Evolutionary conservation across 2,329 filamentous ascomycete species (phyloP).

Genomic region (Xylaria digitata): DNA sequence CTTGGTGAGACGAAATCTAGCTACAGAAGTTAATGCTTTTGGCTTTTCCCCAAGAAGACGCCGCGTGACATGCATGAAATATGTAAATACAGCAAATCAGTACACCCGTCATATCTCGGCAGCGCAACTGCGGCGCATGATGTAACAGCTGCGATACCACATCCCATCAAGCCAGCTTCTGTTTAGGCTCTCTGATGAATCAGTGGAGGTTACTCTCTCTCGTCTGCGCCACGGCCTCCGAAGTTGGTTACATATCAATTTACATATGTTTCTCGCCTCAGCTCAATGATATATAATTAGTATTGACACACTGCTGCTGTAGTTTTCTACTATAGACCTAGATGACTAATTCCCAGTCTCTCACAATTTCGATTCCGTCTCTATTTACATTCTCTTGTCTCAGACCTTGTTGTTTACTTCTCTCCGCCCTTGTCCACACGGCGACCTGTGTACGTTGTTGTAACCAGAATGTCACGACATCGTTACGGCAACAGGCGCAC

Average conservation of each 20-base stretch:
- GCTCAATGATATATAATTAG: background rate
- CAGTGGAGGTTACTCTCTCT: background rate
- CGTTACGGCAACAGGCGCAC: background rate
- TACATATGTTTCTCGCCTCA: background rate
- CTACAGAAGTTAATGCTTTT: no score
- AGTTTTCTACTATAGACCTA: background rate
- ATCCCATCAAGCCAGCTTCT: background rate
- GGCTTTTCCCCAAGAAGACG: no score
- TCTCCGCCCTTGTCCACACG: background rate
- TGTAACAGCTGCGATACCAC: background rate
- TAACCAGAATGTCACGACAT: conserved; percentile 2
- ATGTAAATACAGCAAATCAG: conserved; percentile 4
- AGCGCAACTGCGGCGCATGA: background rate
- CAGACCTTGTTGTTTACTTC: background rate
- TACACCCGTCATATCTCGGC: background rate
- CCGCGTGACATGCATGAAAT: background rate
- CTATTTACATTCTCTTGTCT: background rate
- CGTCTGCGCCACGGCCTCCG: background rate
- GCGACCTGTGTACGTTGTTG: background rate
- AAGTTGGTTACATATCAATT: background rate
- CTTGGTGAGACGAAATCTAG: no score
- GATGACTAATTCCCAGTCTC: background rate
- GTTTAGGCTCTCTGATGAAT: background rate
- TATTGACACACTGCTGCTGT: background rate
- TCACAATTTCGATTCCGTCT: conserved; percentile 3